phyloP scores from a whole-genome alignment of 305 asterid species.

The Fraxinus albicans region DNA sequence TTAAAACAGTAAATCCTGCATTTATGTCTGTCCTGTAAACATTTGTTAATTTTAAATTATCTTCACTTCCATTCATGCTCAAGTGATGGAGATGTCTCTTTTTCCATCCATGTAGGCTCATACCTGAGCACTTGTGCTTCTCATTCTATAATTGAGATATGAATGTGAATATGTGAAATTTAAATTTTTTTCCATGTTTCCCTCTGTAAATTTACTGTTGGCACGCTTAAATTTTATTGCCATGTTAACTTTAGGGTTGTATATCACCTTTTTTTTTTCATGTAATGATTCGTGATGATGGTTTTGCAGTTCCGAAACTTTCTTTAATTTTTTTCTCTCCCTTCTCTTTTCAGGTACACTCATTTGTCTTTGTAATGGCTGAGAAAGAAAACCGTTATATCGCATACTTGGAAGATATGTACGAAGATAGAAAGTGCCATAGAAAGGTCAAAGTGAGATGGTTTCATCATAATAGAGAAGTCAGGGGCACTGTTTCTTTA shows the following conservation, averaged over 20 bases:
- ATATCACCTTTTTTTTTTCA: neutral
- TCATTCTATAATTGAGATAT: neutral
- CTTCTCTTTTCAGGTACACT: conserved; percentile 55
- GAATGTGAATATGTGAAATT: neutral
- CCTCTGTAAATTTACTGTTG: neutral
- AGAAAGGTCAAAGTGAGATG: conserved; percentile 98
- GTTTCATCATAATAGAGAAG: conserved; percentile 92
- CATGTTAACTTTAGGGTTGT: neutral
- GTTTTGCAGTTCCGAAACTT: conserved; percentile 5
- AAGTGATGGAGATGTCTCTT: neutral
- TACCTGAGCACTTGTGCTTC: conserved; percentile 10
- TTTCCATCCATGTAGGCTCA: neutral
- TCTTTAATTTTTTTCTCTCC: neutral
- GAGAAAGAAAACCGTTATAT: conserved; percentile 80
- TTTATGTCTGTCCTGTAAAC: neutral
- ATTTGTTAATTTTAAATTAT: neutral
- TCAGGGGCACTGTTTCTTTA: conserved; percentile 63
- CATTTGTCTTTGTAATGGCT: conserved; percentile 95
- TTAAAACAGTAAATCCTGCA: neutral
- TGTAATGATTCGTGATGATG: neutral
- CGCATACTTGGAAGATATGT: conserved; percentile 96
- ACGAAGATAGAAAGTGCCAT: conserved; percentile 88
- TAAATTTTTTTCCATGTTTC: conserved; percentile 2
- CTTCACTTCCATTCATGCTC: neutral
- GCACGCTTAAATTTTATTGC: neutral